These are phyloP conservation scores for Corylus avellana DNA, from an alignment of 306 rosid genomes.

Conservation along the genomic window DNA sequence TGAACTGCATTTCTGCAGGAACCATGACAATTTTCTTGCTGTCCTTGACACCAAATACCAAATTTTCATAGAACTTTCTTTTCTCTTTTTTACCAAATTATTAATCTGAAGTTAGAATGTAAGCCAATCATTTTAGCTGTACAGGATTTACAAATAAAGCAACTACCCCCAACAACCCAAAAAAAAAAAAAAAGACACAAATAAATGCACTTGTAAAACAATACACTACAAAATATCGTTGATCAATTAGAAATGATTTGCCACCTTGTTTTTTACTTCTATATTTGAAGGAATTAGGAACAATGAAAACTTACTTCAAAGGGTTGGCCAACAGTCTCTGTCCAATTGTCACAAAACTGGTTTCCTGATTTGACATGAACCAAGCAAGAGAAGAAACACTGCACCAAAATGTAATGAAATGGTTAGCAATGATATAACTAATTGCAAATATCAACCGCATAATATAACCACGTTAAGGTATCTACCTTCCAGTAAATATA, in stretches of 20 bases:
- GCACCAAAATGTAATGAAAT: slow-evolving; percentile 40
- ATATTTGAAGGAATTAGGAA: slow-evolving; percentile 4
- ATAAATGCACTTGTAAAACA: not conserved
- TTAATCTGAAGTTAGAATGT: not conserved
- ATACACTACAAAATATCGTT: not conserved
- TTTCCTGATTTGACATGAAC: slow-evolving; percentile 99
- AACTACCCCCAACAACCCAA: not conserved
- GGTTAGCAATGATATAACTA: slow-evolving; percentile 21
- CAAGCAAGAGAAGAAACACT: slow-evolving; percentile 99
- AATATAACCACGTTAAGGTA: slow-evolving; percentile 9
- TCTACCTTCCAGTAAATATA: slow-evolving; percentile 93
- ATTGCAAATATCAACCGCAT: not conserved
- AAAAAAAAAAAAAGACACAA: not conserved
- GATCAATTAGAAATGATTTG: not conserved
- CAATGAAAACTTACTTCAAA: slow-evolving; percentile 61
- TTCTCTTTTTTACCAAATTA: not conserved
- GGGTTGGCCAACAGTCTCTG: slow-evolving; percentile 97
- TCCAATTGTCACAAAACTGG: slow-evolving; percentile 97
- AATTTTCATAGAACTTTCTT: not conserved
- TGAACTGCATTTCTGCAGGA: not conserved
- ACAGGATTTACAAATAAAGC: not conserved
- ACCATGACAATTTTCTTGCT: not conserved
- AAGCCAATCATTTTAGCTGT: not conserved
- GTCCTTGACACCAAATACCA: not conserved
- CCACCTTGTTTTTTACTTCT: not conserved